Base-by-base conservation (phyloP, 495 filamentous ascomycete species). In the Rostrohypoxylon terebratum region DNA sequence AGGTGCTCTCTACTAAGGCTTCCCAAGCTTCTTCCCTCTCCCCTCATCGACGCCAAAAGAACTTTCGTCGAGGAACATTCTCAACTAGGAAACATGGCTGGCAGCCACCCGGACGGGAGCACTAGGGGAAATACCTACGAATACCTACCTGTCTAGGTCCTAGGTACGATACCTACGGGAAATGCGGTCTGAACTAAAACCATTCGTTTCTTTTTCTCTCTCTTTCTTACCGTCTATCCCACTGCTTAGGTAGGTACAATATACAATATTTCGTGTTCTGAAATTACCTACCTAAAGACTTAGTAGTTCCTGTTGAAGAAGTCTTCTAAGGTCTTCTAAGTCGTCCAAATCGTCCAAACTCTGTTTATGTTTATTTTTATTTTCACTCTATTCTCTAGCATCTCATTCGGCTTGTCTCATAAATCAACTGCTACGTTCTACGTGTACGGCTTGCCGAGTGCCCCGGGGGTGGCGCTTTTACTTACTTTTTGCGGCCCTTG, bases 391-490 rank as follows among this genome's bases (percentile, higher is more conserved):
- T 40, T 66, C 31, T 73, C 66, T 73, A 66, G 65, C 71, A 61
- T 69, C 62, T 69, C 55, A 74, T 74, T 74, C 71, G 71, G 66
- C 66, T 69, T 74, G 66, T 74, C 71, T 69, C 71, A 74, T 68
- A 65, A 44, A 31, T 11, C 44, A 58, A 58, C 44, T 68, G 71
- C 66, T 69, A 65, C 63, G 51, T 51, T 63, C 50, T 63, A 54
- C 62, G 48, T 69, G 65, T 60, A 75, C 69, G 69, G 69, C 73
- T 72, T 72, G 60, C 65, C 69, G 73, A 69, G 62, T 68, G 38
- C 66, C 66, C 73, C 69, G 73, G 65, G 58, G 68, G 68, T 66
- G 63, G 64, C 68, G 68, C 64, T 71, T 66, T 68, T 63, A 68
- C 44, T 75, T 75, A 53, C 68, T 71, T 75, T 75, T 75, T 70